Evolutionary conservation across 176 grass and related monocot genomes (phyloP).

Genomic region (Chloris gayana): DNA sequence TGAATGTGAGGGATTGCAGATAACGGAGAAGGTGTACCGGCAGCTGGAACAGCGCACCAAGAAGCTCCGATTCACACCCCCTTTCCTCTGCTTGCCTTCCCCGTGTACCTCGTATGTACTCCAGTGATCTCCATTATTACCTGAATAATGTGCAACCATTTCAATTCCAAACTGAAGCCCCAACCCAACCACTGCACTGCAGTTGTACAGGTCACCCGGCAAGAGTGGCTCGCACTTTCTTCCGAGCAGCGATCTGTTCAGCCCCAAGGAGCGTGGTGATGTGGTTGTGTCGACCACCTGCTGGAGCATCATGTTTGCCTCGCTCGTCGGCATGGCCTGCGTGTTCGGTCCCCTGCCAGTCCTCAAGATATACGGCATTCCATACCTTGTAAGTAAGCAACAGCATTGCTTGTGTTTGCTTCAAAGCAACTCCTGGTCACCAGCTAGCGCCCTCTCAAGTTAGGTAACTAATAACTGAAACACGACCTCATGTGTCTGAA

Average conservation of each 20-base stretch:
- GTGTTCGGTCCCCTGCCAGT: constrained; percentile 35
- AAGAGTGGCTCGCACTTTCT: constrained; percentile 80
- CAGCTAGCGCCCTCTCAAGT: neutral
- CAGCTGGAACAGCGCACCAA: constrained; percentile 45
- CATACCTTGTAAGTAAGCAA: constrained; percentile 59
- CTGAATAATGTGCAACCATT: neutral
- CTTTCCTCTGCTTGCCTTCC: constrained; percentile 73
- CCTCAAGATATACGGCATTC: constrained; percentile 75
- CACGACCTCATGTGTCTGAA: neutral
- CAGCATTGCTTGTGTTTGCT: neutral
- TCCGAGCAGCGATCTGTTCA: constrained; percentile 75
- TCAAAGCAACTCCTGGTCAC: neutral
- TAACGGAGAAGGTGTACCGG: constrained; percentile 68
- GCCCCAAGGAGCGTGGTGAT: constrained; percentile 54
- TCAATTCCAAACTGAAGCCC: neutral
- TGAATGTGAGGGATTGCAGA: constrained; percentile 37
- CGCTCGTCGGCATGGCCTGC: constrained; percentile 56
- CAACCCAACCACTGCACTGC: neutral
- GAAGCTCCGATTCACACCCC: constrained; percentile 69
- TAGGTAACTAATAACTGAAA: neutral
- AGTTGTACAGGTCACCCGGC: constrained; percentile 73
- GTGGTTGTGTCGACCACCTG: constrained; percentile 68
- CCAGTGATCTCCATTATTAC: neutral
- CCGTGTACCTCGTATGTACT: constrained; percentile 69
- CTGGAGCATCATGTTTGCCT: constrained; percentile 59